A percentile compares a stretch with the other conserved stretches of the same genome.
These are phyloP conservation scores for Kernera saxatilis DNA, from an alignment of 345 rosid genomes.

Conservation along the genomic window DNA sequence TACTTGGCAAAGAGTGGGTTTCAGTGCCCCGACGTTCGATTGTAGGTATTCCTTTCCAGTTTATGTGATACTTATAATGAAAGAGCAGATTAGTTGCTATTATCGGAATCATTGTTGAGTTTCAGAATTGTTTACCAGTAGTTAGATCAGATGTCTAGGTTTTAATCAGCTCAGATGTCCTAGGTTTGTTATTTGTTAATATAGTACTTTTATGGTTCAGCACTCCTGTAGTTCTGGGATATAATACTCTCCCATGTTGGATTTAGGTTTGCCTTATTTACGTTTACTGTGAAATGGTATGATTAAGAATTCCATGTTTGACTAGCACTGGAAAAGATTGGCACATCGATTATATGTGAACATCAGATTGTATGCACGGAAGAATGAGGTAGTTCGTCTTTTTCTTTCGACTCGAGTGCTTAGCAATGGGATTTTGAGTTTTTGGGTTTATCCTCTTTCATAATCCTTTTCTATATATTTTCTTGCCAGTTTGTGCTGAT, in stretches of 20 bases:
- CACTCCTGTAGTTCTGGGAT: not conserved
- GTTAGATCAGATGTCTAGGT: not conserved
- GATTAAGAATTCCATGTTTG: not conserved
- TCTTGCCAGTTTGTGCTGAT: not conserved
- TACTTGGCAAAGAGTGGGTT: constrained; percentile 95
- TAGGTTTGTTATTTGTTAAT: not conserved
- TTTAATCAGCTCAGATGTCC: not conserved
- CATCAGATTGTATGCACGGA: not conserved
- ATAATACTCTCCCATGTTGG: not conserved
- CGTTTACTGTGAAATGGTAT: not conserved
- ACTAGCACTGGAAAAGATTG: not conserved
- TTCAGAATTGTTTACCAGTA: not conserved
- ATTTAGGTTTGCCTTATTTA: not conserved
- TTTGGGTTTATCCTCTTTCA: not conserved
- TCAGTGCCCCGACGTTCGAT: constrained; percentile 91
- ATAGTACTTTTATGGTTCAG: not conserved
- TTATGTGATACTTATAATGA: not conserved
- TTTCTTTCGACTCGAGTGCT: not conserved
- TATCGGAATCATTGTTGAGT: not conserved
- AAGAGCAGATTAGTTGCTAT: not conserved
- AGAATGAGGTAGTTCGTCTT: not conserved
- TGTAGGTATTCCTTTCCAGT: constrained; percentile 55
- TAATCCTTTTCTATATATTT: not conserved
- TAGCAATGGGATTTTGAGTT: not conserved
- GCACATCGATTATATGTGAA: not conserved